Conservation (phyloP, 805 yeast genomes). For the Candida germanica region DNA sequence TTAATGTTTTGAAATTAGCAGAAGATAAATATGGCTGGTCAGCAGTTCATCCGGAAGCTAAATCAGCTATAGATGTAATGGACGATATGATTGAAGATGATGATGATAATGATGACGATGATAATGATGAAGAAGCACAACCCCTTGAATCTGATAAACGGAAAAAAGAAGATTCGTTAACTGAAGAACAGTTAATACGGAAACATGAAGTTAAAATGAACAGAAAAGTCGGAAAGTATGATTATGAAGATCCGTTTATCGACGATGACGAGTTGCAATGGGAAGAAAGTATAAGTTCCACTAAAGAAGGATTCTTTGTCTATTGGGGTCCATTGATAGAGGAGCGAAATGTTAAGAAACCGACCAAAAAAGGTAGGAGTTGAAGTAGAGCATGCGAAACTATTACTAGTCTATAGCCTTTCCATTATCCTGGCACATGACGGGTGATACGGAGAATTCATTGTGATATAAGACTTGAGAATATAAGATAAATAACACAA, state of each 20-base stretch:
- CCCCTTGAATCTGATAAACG: conserved; percentile 14
- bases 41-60: conserved; percentile 62
- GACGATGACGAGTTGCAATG: conserved; percentile 90
- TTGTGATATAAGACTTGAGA: too few species aligned
- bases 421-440: too few species aligned
- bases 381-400: too few species aligned
- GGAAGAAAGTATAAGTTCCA: conserved; percentile 91
- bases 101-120: conserved; percentile 26
- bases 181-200: conserved; percentile 43
- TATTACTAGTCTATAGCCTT: too few species aligned
- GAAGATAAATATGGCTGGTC: conserved; percentile 86
- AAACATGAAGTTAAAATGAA: conserved; percentile 50
- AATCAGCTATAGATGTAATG: conserved; percentile 52
- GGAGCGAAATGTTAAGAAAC: conserved; percentile 29
- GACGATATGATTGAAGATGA: conserved; percentile 34
- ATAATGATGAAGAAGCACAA: conserved; percentile 24
- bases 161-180: conserved; percentile 25
- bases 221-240: conserved; percentile 86
- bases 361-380: conserved; percentile 17
- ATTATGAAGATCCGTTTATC: conserved; percentile 89
- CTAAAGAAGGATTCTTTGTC: conserved; percentile 94
- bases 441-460: too few species aligned
- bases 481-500: too few species aligned
- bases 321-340: conserved; percentile 89
- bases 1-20: conserved; percentile 69